A percentile compares a stretch with the other conserved stretches of the same genome.
Conservation (phyloP, 2,329 filamentous ascomycete genomes). For the Fusarium nygamai region DNA sequence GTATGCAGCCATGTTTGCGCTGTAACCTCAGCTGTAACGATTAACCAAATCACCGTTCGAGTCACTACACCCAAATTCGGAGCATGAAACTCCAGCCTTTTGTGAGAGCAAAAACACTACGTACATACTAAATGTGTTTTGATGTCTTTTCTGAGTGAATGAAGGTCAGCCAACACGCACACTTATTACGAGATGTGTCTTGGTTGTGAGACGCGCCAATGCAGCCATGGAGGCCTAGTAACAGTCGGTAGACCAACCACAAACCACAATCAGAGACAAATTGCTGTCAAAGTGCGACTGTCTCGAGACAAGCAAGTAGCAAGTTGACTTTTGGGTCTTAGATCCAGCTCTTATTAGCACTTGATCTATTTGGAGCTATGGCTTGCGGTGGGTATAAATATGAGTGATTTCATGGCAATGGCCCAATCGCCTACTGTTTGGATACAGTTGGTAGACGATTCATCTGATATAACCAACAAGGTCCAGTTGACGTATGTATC, state of each 20-base stretch:
- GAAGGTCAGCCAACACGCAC: conserved; percentile 1
- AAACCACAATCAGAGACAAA: conserved; percentile 4
- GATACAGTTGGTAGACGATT: not conserved
- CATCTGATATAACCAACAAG: not conserved
- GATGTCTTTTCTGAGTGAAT: not conserved
- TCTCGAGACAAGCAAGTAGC: not conserved
- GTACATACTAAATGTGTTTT: not conserved
- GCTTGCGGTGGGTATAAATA: not conserved
- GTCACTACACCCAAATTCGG: conserved; percentile 22
- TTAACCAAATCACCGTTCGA: conserved; percentile 12
- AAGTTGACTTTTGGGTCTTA: not conserved
- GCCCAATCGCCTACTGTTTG: not conserved
- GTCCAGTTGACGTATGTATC: not conserved
- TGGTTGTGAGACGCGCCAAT: conserved; percentile 26
- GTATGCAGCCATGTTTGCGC: conserved; percentile 3
- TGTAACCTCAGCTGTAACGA: conserved; percentile 10
- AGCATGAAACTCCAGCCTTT: conserved; percentile 29
- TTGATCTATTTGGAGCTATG: not conserved
- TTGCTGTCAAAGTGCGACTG: conserved; percentile 20
- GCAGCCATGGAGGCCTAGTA: conserved; percentile 13
- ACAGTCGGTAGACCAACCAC: not conserved
- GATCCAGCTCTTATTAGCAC: not conserved
- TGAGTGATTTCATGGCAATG: not conserved
- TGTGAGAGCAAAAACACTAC: not conserved
- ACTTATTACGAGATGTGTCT: conserved; percentile 19